These are phyloP conservation scores for Podila verticillata DNA, from an alignment of 192 early-diverging fungal species.

Conservation along the genomic window DNA sequence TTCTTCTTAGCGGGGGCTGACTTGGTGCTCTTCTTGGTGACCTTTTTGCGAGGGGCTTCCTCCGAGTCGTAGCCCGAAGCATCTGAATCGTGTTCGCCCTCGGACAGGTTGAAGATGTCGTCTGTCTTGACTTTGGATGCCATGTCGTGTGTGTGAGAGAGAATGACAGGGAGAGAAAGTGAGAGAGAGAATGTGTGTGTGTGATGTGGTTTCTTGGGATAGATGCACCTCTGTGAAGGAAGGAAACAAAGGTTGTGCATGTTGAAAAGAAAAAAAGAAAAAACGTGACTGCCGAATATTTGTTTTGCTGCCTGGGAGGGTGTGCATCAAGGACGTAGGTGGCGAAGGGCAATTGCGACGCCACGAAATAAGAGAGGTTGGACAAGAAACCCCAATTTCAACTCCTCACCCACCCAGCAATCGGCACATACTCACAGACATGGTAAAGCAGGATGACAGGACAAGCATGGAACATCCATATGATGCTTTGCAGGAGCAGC, in stretches of 20 bases:
- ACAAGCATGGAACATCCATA: too few relatives aligned
- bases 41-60: slow-evolving; percentile 7
- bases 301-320: slow-evolving; percentile 8
- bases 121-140: slow-evolving; percentile 29
- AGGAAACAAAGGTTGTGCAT: slow-evolving; percentile 3
- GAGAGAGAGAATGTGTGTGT: too few relatives aligned
- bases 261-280: not conserved
- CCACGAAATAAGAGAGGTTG: too few relatives aligned
- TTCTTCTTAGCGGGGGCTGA: not conserved
- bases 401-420: too few relatives aligned
- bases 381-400: too few relatives aligned
- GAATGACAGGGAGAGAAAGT: not conserved
- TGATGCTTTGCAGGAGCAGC: not conserved
- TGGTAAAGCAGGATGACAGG: too few relatives aligned
- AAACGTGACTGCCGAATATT: slow-evolving; percentile 21
- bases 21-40: slow-evolving; percentile 18
- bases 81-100: slow-evolving; percentile 33
- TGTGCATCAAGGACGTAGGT: not conserved
- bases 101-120: slow-evolving; percentile 37
- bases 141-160: slow-evolving; percentile 1
- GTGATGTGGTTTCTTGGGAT: too few relatives aligned
- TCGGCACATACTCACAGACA: too few relatives aligned
- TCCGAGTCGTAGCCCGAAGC: slow-evolving; percentile 36
- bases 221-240: not conserved
- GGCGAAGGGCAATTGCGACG: not conserved